Evolutionary conservation across 345 rosid species (phyloP).

Genomic region (Dimocarpus longan): DNA sequence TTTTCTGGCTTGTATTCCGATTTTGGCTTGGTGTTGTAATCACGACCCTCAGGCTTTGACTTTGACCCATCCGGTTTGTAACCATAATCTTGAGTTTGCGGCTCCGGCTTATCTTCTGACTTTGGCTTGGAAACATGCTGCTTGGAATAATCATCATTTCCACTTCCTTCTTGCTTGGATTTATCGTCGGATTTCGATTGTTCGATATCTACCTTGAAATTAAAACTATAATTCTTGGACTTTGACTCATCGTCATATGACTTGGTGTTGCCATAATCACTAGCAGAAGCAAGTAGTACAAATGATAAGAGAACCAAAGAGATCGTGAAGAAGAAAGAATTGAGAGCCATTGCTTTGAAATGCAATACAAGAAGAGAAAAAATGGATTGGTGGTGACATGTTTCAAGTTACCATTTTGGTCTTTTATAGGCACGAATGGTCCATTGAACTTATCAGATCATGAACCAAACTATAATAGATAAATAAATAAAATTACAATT

Average conservation of each 20-base stretch:
- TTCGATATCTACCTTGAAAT: neutral
- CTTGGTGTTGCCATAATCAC: constrained; percentile 14
- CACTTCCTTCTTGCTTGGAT: neutral
- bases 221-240: neutral
- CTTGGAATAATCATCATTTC: neutral
- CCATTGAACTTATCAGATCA: neutral
- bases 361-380: neutral
- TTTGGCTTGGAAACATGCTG: constrained; percentile 11
- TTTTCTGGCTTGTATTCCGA: neutral
- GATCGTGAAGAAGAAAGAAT: constrained; percentile 1
- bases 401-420: neutral
- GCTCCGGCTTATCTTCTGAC: neutral
- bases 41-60: neutral
- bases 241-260: neutral
- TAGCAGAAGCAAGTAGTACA: constrained; percentile 19
- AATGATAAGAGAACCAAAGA: constrained; percentile 17
- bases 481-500: no score
- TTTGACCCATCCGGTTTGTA: neutral
- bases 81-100: neutral
- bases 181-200: constrained; percentile 3
- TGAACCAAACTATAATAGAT: no score
- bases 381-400: neutral
- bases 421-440: constrained; percentile 1
- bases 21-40: no score
- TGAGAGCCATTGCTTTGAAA: constrained; percentile 13